Conservation (phyloP, 805 yeast genomes). For the Tetrapisispora fleetii region DNA sequence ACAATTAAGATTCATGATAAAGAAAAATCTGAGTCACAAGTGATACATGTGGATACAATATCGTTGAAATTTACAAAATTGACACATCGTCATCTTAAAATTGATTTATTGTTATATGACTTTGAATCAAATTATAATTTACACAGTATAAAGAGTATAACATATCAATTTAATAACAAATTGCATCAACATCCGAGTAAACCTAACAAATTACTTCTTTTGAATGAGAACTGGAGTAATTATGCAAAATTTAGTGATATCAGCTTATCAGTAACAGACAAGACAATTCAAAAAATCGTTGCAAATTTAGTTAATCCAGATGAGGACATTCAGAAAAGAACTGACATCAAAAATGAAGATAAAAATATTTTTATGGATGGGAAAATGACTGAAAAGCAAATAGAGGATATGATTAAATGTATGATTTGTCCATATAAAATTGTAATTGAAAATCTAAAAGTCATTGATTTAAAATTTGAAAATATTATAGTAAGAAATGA, state of each 20-base stretch:
- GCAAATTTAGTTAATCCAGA: background rate
- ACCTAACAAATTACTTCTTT: background rate
- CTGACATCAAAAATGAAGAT: background rate
- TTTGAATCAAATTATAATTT: slow-evolving; percentile 7
- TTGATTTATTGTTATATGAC: slow-evolving; percentile 17
- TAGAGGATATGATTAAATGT: background rate
- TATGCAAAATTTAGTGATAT: slow-evolving; percentile 14
- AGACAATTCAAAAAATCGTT: slow-evolving; percentile 3
- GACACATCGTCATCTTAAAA: slow-evolving; percentile 7
- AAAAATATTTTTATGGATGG: background rate
- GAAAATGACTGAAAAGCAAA: background rate
- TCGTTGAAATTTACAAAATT: slow-evolving; percentile 13
- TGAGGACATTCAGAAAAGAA: background rate
- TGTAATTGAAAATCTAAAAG: slow-evolving; percentile 10
- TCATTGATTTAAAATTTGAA: slow-evolving; percentile 26
- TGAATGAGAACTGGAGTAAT: slow-evolving; percentile 12
- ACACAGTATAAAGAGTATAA: slow-evolving; percentile 13
- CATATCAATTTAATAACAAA: slow-evolving; percentile 10
- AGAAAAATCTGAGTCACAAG: background rate
- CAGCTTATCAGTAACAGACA: slow-evolving; percentile 3
- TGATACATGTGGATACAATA: slow-evolving; percentile 10
- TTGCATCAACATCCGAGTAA: slow-evolving; percentile 2
- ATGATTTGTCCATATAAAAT: slow-evolving; percentile 1
- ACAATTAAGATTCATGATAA: slow-evolving; percentile 6
- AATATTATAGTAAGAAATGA: slow-evolving; percentile 16